These are phyloP conservation scores for Suillus weaverae DNA, from an alignment of 768 basidiomycete species.

Conservation along the genomic window DNA sequence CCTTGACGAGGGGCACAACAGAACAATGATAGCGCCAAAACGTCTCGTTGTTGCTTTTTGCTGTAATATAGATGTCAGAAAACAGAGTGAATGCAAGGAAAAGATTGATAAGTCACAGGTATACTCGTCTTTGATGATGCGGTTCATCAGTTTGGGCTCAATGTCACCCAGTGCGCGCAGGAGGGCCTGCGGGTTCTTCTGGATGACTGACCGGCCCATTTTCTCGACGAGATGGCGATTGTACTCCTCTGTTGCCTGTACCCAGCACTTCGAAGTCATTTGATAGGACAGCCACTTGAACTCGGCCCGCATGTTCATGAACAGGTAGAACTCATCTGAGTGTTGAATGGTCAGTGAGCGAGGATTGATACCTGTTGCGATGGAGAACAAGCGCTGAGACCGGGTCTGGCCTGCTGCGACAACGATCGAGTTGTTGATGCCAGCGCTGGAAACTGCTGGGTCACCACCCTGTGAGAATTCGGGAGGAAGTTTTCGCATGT, in stretches of 20 bases:
- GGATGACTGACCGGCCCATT: not conserved
- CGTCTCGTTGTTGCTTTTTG: constrained; percentile 1
- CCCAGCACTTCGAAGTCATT: constrained; percentile 20
- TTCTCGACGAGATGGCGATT: constrained; percentile 6
- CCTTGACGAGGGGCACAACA: constrained; percentile 8
- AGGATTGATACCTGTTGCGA: constrained; percentile 6
- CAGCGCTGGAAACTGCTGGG: too few relatives aligned
- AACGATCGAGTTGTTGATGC: not conserved
- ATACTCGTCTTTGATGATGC: constrained; percentile 12
- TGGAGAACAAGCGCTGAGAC: constrained; percentile 1
- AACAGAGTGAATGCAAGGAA: constrained; percentile 4
- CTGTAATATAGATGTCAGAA: constrained; percentile 4
- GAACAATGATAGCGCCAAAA: constrained; percentile 17
- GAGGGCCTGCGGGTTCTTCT: constrained; percentile 17
- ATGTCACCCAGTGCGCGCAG: constrained; percentile 13
- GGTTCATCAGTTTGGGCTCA: constrained; percentile 12
- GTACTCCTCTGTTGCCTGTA: constrained; percentile 10
- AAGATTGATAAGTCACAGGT: constrained; percentile 10
- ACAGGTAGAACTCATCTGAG: constrained; percentile 18
- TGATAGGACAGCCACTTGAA: constrained; percentile 18
- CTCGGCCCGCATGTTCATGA: constrained; percentile 21
- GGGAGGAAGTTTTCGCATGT: not conserved
- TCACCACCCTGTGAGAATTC: too few relatives aligned
- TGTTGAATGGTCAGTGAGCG: constrained; percentile 3
- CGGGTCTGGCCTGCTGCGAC: not conserved